A percentile compares a stretch with the other conserved stretches of the same genome.
Conservation (phyloP, 352 stramenopile genomes). For the Pythium aquatile region DNA sequence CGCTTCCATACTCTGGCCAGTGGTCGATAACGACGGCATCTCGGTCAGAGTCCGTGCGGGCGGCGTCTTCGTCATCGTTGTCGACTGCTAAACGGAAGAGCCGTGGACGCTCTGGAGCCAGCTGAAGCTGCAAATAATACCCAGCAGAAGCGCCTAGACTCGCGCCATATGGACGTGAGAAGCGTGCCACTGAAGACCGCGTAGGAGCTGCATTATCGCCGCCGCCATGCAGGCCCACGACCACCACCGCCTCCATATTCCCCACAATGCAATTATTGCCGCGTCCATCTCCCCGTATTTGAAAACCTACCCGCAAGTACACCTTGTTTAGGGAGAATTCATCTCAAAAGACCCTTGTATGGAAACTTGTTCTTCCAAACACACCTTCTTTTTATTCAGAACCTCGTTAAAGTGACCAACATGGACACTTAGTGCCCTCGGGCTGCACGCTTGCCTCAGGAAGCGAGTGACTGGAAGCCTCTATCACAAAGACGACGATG, state of each 20-base stretch:
- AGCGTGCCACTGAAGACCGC: slow-evolving; percentile 7
- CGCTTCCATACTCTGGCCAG: slow-evolving; percentile 31
- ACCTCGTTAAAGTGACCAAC: not conserved
- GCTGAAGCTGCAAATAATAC: slow-evolving; percentile 12
- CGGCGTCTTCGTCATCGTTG: slow-evolving; percentile 13
- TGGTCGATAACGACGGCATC: slow-evolving; percentile 43
- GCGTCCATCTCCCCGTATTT: not conserved
- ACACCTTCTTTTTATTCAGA: not conserved
- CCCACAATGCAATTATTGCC: not conserved
- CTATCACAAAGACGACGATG: slow-evolving; percentile 28
- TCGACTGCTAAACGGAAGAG: slow-evolving; percentile 54
- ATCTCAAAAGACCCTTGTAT: too few relatives aligned
- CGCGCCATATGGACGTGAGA: slow-evolving; percentile 1
- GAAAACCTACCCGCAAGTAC: not conserved
- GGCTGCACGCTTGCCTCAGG: not conserved
- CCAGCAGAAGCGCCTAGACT: slow-evolving; percentile 1
- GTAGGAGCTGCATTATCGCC: not conserved
- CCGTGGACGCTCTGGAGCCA: slow-evolving; percentile 6
- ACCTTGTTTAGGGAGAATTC: not conserved
- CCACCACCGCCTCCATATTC: slow-evolving; percentile 16
- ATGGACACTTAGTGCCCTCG: slow-evolving; percentile 5
- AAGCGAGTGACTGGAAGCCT: not conserved
- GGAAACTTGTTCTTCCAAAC: too few relatives aligned
- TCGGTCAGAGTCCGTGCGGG: not conserved
- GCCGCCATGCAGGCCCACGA: slow-evolving; percentile 12